phyloP scores from a whole-genome alignment of 164 flowering plant genomes.

The Stephania japonica region DNA sequence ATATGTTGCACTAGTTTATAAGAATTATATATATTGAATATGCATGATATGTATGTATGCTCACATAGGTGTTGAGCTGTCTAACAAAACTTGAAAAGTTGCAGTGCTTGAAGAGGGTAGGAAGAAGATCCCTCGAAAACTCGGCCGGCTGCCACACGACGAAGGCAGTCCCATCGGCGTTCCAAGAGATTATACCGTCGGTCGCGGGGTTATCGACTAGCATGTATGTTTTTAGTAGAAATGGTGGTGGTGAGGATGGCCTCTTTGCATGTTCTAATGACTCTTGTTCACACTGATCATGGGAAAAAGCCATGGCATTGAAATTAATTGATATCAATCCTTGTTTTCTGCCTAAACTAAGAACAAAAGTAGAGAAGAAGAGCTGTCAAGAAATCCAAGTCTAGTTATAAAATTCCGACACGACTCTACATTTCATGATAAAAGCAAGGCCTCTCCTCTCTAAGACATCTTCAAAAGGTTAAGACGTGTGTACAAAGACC shows the following conservation, averaged over 20 bases:
- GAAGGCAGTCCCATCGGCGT: slow-evolving; percentile 7
- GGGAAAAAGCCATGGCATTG: background rate
- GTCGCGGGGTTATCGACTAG: slow-evolving; percentile 8
- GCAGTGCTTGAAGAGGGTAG: slow-evolving; percentile 41
- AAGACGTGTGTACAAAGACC: background rate
- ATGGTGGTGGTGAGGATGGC: slow-evolving; percentile 10
- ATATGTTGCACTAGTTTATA: too few species aligned
- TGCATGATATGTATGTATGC: too few species aligned
- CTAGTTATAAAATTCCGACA: slow-evolving; percentile 9
- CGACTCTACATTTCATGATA: slow-evolving; percentile 11
- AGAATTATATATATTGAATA: too few species aligned
- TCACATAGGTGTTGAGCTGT: slow-evolving; percentile 85
- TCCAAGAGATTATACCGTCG: slow-evolving; percentile 7
- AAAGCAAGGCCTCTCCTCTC: background rate
- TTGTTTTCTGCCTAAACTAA: background rate
- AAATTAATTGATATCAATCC: too few species aligned
- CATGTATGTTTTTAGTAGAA: slow-evolving; percentile 12
- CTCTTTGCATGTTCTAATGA: background rate
- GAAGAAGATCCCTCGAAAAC: slow-evolving; percentile 12
- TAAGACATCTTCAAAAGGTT: background rate
- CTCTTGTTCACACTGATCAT: background rate
- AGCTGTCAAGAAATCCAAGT: slow-evolving; percentile 10
- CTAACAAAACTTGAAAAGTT: slow-evolving; percentile 92
- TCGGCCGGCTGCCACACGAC: slow-evolving; percentile 9
- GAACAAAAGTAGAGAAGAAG: slow-evolving; percentile 10